Conservation (phyloP, 805 yeast species). For the Metschnikowia sp. region DNA sequence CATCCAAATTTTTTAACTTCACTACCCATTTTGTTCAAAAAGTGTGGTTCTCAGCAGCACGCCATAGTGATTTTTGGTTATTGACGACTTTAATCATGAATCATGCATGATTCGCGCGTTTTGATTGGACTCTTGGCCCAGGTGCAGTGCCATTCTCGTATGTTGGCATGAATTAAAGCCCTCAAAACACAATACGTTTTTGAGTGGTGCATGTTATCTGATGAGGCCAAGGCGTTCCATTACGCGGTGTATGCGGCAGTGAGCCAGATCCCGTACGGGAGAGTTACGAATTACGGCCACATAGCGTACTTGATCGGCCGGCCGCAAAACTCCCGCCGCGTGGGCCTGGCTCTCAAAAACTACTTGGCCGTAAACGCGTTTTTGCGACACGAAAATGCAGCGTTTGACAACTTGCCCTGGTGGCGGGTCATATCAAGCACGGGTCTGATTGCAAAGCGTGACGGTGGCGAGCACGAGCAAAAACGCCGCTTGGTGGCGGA, state of each 20-base stretch:
- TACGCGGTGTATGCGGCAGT: conserved; percentile 56
- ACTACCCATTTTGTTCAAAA: no score
- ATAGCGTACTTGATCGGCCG: conserved; percentile 59
- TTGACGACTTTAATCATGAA: no score
- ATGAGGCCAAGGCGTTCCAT: conserved; percentile 57
- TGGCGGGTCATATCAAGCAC: conserved; percentile 71
- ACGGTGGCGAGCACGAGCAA: conserved; percentile 45
- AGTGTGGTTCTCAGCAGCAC: no score
- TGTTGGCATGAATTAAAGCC: no score
- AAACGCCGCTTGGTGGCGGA: conserved; percentile 44
- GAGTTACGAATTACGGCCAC: conserved; percentile 68
- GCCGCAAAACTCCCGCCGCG: conserved; percentile 71
- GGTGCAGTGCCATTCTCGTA: no score
- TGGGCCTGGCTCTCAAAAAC: conserved; percentile 66
- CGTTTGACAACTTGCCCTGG: conserved; percentile 58
- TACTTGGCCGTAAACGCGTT: conserved; percentile 22
- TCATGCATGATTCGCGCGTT: no score
- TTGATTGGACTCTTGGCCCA: no score
- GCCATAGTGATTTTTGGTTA: no score
- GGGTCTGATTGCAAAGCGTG: conserved; percentile 60
- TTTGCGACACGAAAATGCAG: conserved; percentile 22
- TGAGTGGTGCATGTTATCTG: conserved; percentile 10
- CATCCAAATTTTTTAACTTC: no score
- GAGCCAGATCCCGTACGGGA: conserved; percentile 55
- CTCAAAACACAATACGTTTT: no score